phyloP scores from a whole-genome alignment of 2,329 filamentous ascomycete genomes.

The Aspergillus arachidicola region DNA sequence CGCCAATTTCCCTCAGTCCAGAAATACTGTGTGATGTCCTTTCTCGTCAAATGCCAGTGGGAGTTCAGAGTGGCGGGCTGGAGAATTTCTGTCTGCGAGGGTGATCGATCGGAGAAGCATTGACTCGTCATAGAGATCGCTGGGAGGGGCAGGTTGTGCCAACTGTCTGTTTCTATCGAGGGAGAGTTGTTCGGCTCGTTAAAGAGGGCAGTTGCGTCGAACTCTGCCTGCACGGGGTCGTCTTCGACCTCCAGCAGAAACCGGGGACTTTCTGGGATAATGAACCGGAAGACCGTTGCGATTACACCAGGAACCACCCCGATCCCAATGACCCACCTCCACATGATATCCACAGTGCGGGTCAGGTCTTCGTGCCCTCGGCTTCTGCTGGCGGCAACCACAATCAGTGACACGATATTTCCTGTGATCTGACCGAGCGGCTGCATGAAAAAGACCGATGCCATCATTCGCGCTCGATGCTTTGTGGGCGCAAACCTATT shows the following conservation, averaged over 20 bases:
- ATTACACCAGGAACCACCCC: conserved; percentile 66
- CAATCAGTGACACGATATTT: conserved; percentile 60
- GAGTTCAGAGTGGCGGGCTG: conserved; percentile 45
- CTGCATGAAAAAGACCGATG: conserved; percentile 70
- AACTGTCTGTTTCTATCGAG: conserved; percentile 32
- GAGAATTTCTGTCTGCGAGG: conserved; percentile 26
- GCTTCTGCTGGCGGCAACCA: conserved; percentile 36
- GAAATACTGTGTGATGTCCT: conserved; percentile 46
- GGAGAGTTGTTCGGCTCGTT: conserved; percentile 36
- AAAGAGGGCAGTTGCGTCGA: conserved; percentile 63
- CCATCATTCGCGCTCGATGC: conserved; percentile 68
- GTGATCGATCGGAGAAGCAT: conserved; percentile 25
- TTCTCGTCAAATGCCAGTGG: conserved; percentile 41
- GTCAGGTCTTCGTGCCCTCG: conserved; percentile 30
- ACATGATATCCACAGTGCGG: conserved; percentile 60
- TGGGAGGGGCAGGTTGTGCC: conserved; percentile 24
- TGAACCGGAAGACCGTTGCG: conserved; percentile 67
- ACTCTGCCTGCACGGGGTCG: conserved; percentile 60
- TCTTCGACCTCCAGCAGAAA: conserved; percentile 68
- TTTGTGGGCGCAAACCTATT: conserved; percentile 55
- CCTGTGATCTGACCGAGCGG: conserved; percentile 68
- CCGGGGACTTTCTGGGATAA: conserved; percentile 66
- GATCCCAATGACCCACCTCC: conserved; percentile 68
- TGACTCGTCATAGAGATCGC: conserved; percentile 30
- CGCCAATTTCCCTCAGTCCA: conserved; percentile 48